phyloP scores from a whole-genome alignment of 116 monocot genomes.

The Phalaenopsis hybrid region DNA sequence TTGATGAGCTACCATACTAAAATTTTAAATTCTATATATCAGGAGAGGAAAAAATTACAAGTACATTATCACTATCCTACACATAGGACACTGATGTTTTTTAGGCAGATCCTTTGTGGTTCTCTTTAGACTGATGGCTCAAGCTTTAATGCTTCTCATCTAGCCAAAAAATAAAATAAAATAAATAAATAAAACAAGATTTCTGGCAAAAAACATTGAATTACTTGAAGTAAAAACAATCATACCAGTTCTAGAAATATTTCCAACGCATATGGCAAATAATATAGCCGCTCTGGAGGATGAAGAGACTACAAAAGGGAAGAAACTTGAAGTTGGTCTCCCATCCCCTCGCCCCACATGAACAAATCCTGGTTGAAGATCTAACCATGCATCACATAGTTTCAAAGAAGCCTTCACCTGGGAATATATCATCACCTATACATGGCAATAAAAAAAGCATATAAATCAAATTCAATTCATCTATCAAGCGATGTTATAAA shows the following conservation, averaged over 20 bases:
- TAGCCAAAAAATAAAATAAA: no score
- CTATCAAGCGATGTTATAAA: neutral
- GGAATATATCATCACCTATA: slow-evolving; percentile 80
- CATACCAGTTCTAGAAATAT: slow-evolving; percentile 2
- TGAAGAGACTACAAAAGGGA: slow-evolving; percentile 74
- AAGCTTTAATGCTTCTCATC: no score
- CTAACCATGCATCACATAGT: slow-evolving; percentile 73
- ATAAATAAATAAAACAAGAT: neutral
- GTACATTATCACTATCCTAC: no score
- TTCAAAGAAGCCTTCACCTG: slow-evolving; percentile 79
- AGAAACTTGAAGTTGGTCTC: slow-evolving; percentile 64
- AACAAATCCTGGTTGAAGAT: slow-evolving; percentile 85
- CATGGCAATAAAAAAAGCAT: slow-evolving; percentile 8
- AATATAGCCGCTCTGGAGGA: slow-evolving; percentile 71
- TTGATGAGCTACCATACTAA: no score
- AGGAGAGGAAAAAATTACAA: no score
- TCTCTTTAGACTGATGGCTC: no score
- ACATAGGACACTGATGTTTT: no score
- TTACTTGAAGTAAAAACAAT: neutral
- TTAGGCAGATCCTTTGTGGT: no score
- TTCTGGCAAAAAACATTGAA: neutral
- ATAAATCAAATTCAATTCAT: neutral
- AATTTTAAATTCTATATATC: no score
- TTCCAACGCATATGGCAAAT: slow-evolving; percentile 47
- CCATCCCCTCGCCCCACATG: slow-evolving; percentile 58